phyloP scores from a whole-genome alignment of 163 green algal genomes.

The Coccomyxa subellipsoidea region DNA sequence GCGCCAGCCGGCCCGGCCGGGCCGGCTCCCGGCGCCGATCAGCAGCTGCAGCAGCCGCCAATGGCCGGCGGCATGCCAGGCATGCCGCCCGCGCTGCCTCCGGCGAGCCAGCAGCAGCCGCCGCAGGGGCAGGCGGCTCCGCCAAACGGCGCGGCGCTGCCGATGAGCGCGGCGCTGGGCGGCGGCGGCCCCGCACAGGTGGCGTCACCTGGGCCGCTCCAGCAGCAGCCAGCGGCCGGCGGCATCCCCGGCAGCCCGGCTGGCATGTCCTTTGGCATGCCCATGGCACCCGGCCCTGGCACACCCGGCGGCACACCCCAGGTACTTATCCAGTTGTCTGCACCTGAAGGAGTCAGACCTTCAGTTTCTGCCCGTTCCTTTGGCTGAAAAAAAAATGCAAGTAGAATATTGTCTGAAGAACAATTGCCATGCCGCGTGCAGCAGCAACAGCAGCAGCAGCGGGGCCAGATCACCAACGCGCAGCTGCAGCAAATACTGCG shows the following conservation, averaged over 20 bases:
- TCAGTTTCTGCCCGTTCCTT: no score
- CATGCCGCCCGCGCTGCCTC: no score
- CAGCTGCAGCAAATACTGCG: not conserved
- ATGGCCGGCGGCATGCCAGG: not conserved
- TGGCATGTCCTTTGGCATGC: not conserved
- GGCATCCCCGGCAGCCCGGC: not conserved
- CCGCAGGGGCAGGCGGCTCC: no score
- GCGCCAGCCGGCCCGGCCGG: no score
- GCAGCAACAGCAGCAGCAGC: not conserved
- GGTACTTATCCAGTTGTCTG: no score
- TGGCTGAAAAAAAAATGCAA: no score
- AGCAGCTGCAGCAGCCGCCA: not conserved
- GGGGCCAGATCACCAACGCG: not conserved
- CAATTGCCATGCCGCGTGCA: no score
- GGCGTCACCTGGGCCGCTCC: not conserved
- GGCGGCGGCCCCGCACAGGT: no score
- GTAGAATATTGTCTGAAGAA: no score
- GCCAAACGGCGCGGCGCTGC: not conserved
- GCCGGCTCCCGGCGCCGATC: not conserved
- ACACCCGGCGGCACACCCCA: not conserved
- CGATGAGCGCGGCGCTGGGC: not conserved
- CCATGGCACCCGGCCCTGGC: not conserved
- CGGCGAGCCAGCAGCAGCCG: no score
- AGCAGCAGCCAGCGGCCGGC: not conserved
- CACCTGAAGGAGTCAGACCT: no score